Conservation (phyloP, 2,329 filamentous ascomycete species). For the Aspergillus fijiensis region DNA sequence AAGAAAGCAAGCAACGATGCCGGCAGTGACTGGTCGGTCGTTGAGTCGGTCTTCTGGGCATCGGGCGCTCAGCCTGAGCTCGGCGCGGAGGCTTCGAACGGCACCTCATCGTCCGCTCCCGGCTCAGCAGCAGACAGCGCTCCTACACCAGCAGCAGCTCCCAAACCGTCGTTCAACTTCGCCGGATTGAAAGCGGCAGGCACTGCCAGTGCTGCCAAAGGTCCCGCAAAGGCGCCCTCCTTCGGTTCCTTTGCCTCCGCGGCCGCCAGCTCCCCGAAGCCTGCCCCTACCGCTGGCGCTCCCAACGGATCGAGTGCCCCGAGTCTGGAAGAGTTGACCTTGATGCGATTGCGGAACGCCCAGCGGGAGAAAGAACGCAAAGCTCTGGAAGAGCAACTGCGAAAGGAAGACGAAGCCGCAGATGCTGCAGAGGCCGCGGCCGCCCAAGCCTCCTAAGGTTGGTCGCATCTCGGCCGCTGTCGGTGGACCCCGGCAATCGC, state of each 20-base stretch:
- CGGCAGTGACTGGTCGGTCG: constrained; percentile 47
- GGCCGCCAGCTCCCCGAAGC: constrained; percentile 27
- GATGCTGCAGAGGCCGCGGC: constrained; percentile 34
- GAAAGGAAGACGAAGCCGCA: constrained; percentile 49
- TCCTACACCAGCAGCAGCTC: constrained; percentile 12
- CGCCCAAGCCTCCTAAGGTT: constrained; percentile 7
- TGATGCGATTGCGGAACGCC: constrained; percentile 58
- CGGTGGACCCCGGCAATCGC: no score
- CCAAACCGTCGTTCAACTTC: constrained; percentile 36
- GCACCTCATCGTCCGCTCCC: constrained; percentile 16
- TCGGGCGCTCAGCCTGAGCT: constrained; percentile 54
- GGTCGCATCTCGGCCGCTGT: neutral
- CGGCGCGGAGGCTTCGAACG: constrained; percentile 13
- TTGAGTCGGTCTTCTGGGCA: constrained; percentile 58
- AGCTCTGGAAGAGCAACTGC: constrained; percentile 54
- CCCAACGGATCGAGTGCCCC: constrained; percentile 32
- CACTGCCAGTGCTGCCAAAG: constrained; percentile 16
- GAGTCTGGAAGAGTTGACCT: constrained; percentile 50
- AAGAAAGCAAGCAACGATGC: constrained; percentile 24
- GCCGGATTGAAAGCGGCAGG: constrained; percentile 31
- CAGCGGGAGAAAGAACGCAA: constrained; percentile 55
- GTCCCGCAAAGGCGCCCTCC: constrained; percentile 39
- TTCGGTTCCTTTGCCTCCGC: constrained; percentile 43
- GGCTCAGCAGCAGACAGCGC: constrained; percentile 18
- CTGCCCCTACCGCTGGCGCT: constrained; percentile 26